These are phyloP conservation scores for Beauveria caledonica DNA, from an alignment of 2,329 filamentous ascomycete species.

Conservation along the genomic window DNA sequence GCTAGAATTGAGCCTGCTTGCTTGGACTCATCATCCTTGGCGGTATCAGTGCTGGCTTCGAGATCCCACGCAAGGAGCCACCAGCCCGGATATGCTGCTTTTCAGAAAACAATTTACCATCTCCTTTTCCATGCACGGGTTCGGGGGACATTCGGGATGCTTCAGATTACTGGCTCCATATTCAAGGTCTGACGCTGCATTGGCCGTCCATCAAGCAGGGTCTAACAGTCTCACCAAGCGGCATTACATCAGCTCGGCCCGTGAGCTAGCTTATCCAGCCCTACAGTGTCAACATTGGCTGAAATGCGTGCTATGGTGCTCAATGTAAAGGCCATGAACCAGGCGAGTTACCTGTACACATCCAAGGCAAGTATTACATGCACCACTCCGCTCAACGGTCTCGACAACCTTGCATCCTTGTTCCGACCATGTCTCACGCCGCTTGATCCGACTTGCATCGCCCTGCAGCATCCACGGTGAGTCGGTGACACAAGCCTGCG, in stretches of 20 bases:
- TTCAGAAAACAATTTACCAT: background rate
- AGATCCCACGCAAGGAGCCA: background rate
- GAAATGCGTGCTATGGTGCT: background rate
- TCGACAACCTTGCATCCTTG: background rate
- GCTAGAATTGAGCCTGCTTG: background rate
- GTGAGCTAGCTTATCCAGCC: background rate
- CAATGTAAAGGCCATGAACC: background rate
- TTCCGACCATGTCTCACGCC: background rate
- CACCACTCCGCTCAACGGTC: background rate
- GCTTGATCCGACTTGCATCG: constrained; percentile 6
- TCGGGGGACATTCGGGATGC: background rate
- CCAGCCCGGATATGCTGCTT: background rate
- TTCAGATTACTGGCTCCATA: background rate
- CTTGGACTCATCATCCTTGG: background rate
- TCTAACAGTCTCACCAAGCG: background rate
- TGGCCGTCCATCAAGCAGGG: background rate
- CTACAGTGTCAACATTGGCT: background rate
- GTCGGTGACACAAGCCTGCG: background rate
- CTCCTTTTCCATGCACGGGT: background rate
- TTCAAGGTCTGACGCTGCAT: background rate
- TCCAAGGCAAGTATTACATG: background rate
- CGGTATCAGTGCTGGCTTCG: background rate
- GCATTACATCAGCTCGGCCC: constrained; percentile 10
- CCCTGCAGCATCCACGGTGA: background rate
- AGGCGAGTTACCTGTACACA: background rate